Conservation (phyloP, 768 basidiomycete genomes). For the Termitomyces sp. region DNA sequence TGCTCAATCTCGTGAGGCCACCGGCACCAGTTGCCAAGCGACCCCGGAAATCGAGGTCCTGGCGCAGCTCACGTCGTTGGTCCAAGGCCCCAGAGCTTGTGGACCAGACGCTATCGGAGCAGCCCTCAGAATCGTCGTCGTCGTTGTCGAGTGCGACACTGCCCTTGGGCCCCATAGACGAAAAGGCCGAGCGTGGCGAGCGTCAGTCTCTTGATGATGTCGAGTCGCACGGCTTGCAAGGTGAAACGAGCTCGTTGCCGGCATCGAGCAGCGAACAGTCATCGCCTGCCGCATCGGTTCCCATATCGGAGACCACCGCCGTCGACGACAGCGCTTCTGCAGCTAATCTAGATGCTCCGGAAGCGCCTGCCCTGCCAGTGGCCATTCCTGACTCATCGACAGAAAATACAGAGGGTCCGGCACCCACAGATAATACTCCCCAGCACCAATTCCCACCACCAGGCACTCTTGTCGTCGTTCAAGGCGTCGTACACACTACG, state of each 20-base stretch:
- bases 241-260: neutral
- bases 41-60: neutral
- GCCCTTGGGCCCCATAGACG: neutral
- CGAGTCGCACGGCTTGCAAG: neutral
- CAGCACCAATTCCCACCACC: slow-evolving; percentile 55
- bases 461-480: slow-evolving; percentile 76
- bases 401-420: neutral
- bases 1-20: slow-evolving; percentile 25
- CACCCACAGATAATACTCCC: neutral
- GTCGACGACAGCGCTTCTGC: neutral
- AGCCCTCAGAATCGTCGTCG: neutral
- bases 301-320: neutral
- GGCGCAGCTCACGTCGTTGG: slow-evolving; percentile 5
- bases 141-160: neutral
- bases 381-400: neutral
- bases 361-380: neutral
- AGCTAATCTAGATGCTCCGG: neutral
- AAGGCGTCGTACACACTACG: slow-evolving; percentile 77
- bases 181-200: neutral
- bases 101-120: neutral
- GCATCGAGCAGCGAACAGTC: slow-evolving; percentile 1
- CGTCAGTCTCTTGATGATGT: neutral
- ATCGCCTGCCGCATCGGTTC: neutral
- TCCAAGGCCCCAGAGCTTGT: slow-evolving; percentile 1
- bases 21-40: slow-evolving; percentile 10